Evolutionary conservation across 2,329 filamentous ascomycete genomes (phyloP).

Genomic region (Claviceps africana): DNA sequence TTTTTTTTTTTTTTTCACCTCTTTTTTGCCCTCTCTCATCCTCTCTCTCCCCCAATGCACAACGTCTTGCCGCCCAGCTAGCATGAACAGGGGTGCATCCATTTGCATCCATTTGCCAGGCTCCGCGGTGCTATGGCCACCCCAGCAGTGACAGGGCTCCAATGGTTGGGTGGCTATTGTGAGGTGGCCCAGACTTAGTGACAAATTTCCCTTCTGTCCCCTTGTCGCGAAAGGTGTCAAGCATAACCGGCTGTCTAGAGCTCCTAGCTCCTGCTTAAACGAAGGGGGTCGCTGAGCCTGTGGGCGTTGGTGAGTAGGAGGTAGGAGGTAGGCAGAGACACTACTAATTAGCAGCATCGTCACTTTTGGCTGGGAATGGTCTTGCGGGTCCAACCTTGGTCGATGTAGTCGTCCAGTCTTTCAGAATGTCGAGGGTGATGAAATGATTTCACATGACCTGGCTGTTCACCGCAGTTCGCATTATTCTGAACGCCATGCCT

Average conservation of each 20-base stretch:
- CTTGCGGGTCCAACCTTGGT: neutral
- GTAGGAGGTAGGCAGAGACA: neutral
- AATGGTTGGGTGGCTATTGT: slow-evolving; percentile 9
- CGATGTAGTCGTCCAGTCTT: neutral
- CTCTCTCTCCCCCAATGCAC: slow-evolving; percentile 2
- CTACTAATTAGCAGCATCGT: neutral
- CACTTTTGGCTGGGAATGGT: neutral
- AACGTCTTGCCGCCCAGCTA: slow-evolving; percentile 3
- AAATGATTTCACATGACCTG: neutral
- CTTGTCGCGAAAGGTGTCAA: slow-evolving; percentile 2
- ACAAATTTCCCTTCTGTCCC: slow-evolving; percentile 4
- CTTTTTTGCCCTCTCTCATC: neutral
- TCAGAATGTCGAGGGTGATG: neutral
- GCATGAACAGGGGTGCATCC: slow-evolving; percentile 8
- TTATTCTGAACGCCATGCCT: slow-evolving; percentile 1
- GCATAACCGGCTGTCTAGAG: neutral
- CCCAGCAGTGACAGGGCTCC: slow-evolving; percentile 8
- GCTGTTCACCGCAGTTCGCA: neutral
- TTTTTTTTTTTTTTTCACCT: too few relatives aligned
- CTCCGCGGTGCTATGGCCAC: slow-evolving; percentile 9
- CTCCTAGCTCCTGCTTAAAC: neutral
- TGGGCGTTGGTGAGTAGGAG: neutral
- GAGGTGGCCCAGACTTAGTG: slow-evolving; percentile 6
- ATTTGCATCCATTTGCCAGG: too few relatives aligned
- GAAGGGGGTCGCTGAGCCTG: neutral